Evolutionary conservation across 176 grass and related monocot genomes (phyloP), one percentile per base, ranked within the genome.

Genomic region (Rhynchospora breviuscula): DNA sequence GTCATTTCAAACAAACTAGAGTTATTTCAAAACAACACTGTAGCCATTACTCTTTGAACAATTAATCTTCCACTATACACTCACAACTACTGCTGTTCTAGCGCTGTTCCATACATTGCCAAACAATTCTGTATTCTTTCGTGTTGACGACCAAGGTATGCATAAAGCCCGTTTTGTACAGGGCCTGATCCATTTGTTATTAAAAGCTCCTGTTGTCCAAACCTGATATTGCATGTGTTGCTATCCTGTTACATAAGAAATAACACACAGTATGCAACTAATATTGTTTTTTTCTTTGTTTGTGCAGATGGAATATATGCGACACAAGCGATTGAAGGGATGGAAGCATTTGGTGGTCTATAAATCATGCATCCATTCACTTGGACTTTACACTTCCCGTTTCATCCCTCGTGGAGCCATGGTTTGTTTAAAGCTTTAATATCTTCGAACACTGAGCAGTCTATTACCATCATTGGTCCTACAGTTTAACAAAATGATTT

Each of bases 331-430:
- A 78, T 86, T 85, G 43, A 90, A 91, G 68, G 88, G 88, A 84
- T 93, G 88, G 91, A 95, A 98, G 59, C 78, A 98, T 90, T 91
- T 98, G 87, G 89, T 98, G 53, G 90, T 95, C 2, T 98, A 93
- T 70, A 98, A 95, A 93, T 98, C 91, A 72, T 84, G 93, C 70
- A 98, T 98, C 81, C 96, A 98, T 85, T 92, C 87, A 57, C 96
- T 98, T 85, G 96, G 96, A 84, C 87, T 98, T 15, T 98, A 98
- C 78, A 98, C 96, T 72, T 94, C 89, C 13, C 79, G 88, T 62
- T 95, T 93, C 69, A 93, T 98, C 54, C 83, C 88, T 22, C 91
- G 90, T 29, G 96, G 93, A 51, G 90, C 96, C 86, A 91, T 93
- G 96, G 96, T 98, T 91, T 81, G 17, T 78, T 48, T 11, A 60